These are phyloP conservation scores for Zasmidium citrigriseum DNA, from an alignment of 2,329 filamentous ascomycete genomes.

Conservation along the genomic window DNA sequence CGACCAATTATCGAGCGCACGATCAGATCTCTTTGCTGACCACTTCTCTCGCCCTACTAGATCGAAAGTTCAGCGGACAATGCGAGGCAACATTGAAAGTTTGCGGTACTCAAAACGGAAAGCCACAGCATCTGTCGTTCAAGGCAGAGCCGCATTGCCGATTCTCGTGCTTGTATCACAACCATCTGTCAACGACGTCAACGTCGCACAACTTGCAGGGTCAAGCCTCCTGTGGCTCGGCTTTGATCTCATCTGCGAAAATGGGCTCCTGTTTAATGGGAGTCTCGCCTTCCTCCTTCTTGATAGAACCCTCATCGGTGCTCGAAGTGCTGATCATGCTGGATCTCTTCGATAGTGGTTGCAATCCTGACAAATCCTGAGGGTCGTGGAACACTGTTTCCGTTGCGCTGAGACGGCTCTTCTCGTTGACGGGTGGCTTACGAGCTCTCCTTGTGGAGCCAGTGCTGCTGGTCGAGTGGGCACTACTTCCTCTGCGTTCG, in stretches of 20 bases:
- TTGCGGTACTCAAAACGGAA: not conserved
- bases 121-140: not conserved
- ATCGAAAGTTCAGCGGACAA: no score
- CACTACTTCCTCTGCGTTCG: constrained; percentile 28
- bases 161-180: not conserved
- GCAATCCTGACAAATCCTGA: constrained; percentile 6
- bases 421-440: constrained; percentile 19
- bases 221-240: constrained; percentile 16
- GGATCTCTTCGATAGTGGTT: constrained; percentile 17
- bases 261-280: constrained; percentile 19
- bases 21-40: no score
- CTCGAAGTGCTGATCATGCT: constrained; percentile 24
- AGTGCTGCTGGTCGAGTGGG: constrained; percentile 16
- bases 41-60: no score
- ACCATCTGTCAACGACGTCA: not conserved
- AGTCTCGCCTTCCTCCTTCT: constrained; percentile 14
- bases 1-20: no score
- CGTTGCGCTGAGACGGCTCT: constrained; percentile 30
- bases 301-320: constrained; percentile 17
- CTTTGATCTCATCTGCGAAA: constrained; percentile 26
- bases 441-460: constrained; percentile 23
- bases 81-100: not conserved
- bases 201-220: not conserved
- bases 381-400: constrained; percentile 30
- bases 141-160: not conserved